Evolutionary conservation across 768 basidiomycete genomes (phyloP).

Genomic region (Clavulina sp.): DNA sequence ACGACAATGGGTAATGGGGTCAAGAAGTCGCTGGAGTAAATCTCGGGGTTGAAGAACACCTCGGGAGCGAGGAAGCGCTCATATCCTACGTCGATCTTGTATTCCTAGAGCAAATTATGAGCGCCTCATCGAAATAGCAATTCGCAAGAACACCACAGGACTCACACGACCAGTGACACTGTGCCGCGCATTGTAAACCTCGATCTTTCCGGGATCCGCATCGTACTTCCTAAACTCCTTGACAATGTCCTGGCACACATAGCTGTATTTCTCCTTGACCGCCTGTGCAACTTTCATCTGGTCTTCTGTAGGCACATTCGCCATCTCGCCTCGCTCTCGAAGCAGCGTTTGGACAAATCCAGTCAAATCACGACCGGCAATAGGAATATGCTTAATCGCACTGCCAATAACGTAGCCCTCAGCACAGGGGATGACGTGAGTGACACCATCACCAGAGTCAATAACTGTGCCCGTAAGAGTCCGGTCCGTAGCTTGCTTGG

Average conservation of each 20-base stretch:
- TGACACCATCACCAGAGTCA: conserved; percentile 98
- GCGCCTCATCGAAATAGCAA: background rate
- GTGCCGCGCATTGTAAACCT: conserved; percentile 85
- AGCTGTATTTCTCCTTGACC: conserved; percentile 96
- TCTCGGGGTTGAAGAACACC: conserved; percentile 99
- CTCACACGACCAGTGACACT: conserved; percentile 79
- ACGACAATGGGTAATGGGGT: conserved; percentile 93
- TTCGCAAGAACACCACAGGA: conserved; percentile 1
- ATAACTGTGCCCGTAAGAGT: conserved; percentile 95
- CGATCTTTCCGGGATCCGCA: conserved; percentile 86
- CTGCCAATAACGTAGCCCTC: conserved; percentile 99
- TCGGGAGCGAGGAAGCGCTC: conserved; percentile 98
- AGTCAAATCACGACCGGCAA: conserved; percentile 93
- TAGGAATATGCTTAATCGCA: conserved; percentile 97
- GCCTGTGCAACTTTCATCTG: conserved; percentile 79
- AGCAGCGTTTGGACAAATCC: conserved; percentile 92
- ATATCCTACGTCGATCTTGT: conserved; percentile 86
- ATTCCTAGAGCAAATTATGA: conserved; percentile 43
- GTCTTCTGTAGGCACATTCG: conserved; percentile 84
- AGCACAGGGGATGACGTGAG: conserved; percentile 89
- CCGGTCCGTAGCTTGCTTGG: conserved; percentile 72
- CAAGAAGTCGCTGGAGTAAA: conserved; percentile 92
- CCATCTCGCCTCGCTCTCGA: conserved; percentile 87
- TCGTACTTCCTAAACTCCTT: conserved; percentile 98
- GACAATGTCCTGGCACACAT: conserved; percentile 97